Evolutionary conservation across 306 rosid genomes (phyloP).

Genomic region (Gleditsia sinensis): DNA sequence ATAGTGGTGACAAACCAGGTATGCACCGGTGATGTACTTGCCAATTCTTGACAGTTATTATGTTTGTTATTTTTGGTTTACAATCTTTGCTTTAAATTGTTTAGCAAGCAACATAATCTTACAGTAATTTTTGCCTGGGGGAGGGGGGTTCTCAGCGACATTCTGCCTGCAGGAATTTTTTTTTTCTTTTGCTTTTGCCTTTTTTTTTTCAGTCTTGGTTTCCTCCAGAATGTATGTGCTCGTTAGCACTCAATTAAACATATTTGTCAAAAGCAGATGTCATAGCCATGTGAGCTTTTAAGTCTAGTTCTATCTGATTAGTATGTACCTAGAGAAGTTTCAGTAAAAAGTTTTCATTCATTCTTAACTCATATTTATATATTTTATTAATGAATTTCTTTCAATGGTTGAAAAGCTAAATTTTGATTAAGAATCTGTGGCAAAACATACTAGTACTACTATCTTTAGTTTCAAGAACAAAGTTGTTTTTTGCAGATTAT

Average conservation of each 20-base stretch:
- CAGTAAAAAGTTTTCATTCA: not conserved
- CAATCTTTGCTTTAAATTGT: no score
- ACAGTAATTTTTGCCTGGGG: no score
- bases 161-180: no score
- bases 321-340: not conserved
- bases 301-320: not conserved
- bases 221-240: constrained; percentile 12
- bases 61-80: no score
- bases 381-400: constrained; percentile 6
- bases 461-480: constrained; percentile 7
- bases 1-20: no score
- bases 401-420: not conserved
- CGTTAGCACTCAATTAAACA: not conserved
- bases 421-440: not conserved
- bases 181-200: no score
- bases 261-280: not conserved
- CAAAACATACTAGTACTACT: not conserved
- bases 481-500: constrained; percentile 16
- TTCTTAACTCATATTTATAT: constrained; percentile 1
- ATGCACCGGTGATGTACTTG: no score
- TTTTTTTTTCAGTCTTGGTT: no score
- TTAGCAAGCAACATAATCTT: no score
- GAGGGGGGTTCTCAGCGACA: no score
- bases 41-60: no score
- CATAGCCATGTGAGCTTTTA: not conserved